Evolutionary conservation across 2,329 filamentous ascomycete species (phyloP).

Genomic region (Pseudopithomyces maydicus): DNA sequence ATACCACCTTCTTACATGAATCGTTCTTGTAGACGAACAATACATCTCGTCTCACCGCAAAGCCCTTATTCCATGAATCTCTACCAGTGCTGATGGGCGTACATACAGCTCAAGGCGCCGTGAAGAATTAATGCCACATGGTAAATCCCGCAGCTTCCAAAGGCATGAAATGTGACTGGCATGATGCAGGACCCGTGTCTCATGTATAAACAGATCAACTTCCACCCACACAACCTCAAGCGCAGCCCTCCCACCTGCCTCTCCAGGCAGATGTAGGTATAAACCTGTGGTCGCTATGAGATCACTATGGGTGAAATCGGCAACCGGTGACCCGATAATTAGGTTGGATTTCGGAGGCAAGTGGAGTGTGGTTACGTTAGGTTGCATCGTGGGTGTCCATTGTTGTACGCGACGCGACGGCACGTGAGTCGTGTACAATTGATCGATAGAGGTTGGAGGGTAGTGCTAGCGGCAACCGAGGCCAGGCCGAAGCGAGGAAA

Average conservation of each 20-base stretch:
- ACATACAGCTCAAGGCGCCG: background rate
- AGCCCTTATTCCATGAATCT: background rate
- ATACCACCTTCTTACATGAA: background rate
- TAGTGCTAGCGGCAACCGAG: background rate
- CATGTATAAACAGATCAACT: background rate
- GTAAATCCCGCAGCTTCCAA: background rate
- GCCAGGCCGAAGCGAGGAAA: slow-evolving; percentile 3
- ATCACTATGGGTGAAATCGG: background rate
- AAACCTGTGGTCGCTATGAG: background rate
- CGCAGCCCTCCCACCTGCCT: background rate
- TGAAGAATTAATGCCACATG: background rate
- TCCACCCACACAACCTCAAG: background rate
- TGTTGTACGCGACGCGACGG: background rate
- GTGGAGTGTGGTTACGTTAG: slow-evolving; percentile 1
- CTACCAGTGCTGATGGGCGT: background rate
- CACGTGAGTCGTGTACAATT: background rate
- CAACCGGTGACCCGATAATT: background rate
- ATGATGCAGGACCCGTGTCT: background rate
- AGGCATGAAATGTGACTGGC: background rate
- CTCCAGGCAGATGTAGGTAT: background rate
- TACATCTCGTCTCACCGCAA: slow-evolving; percentile 2
- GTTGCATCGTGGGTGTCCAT: slow-evolving; percentile 8
- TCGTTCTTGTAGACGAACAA: background rate
- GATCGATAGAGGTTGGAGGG: background rate
- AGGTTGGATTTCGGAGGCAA: background rate